Conservation (phyloP, 352 stramenopile genomes). For the Phytophthora uliginosa region DNA sequence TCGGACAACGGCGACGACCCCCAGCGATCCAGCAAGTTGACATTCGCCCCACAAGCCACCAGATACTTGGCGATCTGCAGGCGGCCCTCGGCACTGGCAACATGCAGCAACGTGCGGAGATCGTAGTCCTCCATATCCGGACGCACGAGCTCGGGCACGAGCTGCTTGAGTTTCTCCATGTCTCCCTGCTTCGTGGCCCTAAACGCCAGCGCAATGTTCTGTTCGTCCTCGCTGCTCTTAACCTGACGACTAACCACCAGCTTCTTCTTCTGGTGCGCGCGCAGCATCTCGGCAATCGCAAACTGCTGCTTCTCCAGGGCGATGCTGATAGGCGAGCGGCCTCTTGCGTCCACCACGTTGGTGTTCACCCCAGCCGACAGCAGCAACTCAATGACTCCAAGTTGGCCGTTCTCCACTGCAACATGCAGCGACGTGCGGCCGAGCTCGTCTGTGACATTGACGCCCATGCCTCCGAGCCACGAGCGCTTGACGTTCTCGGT, state of each 20-base stretch:
- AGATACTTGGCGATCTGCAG: conserved; percentile 69
- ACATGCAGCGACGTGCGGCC: conserved; percentile 83
- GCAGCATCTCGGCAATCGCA: conserved; percentile 72
- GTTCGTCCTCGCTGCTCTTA: conserved; percentile 48
- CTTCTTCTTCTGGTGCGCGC: conserved; percentile 66
- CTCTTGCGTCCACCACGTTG: conserved; percentile 60
- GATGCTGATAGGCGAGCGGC: conserved; percentile 75
- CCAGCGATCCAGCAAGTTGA: conserved; percentile 86
- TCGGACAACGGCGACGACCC: conserved; percentile 79
- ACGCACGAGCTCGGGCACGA: conserved; percentile 71
- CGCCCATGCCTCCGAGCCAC: conserved; percentile 71
- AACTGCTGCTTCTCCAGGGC: conserved; percentile 69
- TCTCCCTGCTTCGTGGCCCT: conserved; percentile 64
- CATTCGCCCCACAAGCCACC: conserved; percentile 74
- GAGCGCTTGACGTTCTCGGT: conserved; percentile 81
- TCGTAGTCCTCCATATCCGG: conserved; percentile 84
- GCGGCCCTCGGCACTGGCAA: conserved; percentile 78
- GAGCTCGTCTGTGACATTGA: conserved; percentile 64
- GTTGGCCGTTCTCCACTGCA: conserved; percentile 74
- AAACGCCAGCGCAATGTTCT: conserved; percentile 65
- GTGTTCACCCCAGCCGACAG: conserved; percentile 77
- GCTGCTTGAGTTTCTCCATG: conserved; percentile 49
- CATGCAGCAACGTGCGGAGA: conserved; percentile 73
- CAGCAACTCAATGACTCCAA: conserved; percentile 81
- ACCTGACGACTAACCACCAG: conserved; percentile 34